Conservation (phyloP, 2,329 filamentous ascomycete genomes). For the Penicillium psychrosexuale region DNA sequence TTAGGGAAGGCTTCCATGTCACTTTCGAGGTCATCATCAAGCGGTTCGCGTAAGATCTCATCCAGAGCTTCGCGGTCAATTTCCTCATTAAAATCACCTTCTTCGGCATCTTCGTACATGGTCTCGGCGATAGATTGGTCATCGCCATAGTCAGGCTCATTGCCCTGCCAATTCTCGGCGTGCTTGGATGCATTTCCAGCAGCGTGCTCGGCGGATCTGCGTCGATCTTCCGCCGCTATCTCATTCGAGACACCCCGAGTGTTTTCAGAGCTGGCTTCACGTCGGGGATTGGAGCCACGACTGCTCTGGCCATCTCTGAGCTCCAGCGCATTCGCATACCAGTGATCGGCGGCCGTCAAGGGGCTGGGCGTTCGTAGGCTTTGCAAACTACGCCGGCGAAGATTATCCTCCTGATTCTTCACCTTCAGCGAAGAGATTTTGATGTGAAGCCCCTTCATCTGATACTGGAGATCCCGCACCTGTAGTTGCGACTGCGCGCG, state of each 20-base stretch:
- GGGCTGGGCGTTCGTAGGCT: conserved; percentile 73
- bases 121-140: conserved; percentile 34
- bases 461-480: conserved; percentile 71
- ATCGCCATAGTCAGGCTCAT: conserved; percentile 25
- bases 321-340: conserved; percentile 46
- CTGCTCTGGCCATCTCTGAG: conserved; percentile 33
- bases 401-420: conserved; percentile 72
- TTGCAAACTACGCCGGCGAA: conserved; percentile 73
- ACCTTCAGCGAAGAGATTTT: conserved; percentile 78
- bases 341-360: conserved; percentile 69
- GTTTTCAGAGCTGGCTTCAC: conserved; percentile 36
- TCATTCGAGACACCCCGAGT: conserved; percentile 10
- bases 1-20: conserved; percentile 13
- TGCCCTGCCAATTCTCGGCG: conserved; percentile 8
- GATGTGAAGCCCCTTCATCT: conserved; percentile 80
- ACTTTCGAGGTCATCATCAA: conserved; percentile 40
- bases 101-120: conserved; percentile 45
- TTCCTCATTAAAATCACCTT: conserved; percentile 43
- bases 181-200: conserved; percentile 1
- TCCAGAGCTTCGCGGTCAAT: conserved; percentile 64
- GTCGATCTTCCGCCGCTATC: conserved; percentile 8
- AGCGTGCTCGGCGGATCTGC: conserved; percentile 3
- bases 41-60: conserved; percentile 49
- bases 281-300: conserved; percentile 34
- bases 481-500: conserved; percentile 71